Percentiles rank a stretch among this genome's conserved stretches.
phyloP scores from a whole-genome alignment of 2,329 filamentous ascomycete species.

The Sporothrix dimorphospora region DNA sequence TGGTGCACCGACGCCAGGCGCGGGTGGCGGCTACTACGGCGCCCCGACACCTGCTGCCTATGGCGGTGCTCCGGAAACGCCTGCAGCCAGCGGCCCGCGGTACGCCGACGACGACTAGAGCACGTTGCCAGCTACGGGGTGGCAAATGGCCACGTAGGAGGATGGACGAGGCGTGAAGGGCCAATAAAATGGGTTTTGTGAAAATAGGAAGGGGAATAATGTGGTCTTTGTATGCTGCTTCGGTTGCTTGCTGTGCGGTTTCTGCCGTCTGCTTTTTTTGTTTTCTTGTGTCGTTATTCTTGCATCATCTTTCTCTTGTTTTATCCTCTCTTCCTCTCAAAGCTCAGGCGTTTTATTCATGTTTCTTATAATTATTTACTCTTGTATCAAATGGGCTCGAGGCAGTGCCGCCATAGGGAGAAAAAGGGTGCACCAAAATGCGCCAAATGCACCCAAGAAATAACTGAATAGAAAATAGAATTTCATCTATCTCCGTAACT shows the following conservation, averaged over 20 bases:
- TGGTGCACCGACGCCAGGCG: slow-evolving; percentile 70
- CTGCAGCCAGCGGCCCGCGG: slow-evolving; percentile 60
- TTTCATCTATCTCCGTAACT: not conserved
- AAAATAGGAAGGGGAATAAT: not conserved
- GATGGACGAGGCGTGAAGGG: no score
- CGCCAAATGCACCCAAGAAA: slow-evolving; percentile 2
- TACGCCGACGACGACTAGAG: slow-evolving; percentile 56
- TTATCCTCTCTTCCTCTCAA: not conserved
- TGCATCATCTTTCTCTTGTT: not conserved
- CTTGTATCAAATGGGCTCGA: not conserved
- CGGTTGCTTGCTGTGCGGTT: not conserved
- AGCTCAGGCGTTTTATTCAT: slow-evolving; percentile 16
- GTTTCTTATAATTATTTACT: not conserved
- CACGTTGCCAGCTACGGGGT: not conserved
- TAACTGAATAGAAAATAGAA: slow-evolving; percentile 11
- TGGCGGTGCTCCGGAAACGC: slow-evolving; percentile 60
- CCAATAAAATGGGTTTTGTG: not conserved
- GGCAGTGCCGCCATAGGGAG: not conserved
- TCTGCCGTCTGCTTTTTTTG: not conserved
- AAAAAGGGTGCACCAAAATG: slow-evolving; percentile 8
- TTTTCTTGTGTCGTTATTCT: no score
- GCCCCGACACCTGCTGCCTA: slow-evolving; percentile 69
- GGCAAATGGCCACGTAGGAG: not conserved
- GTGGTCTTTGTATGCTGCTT: not conserved
- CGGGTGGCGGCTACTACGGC: slow-evolving; percentile 60